A percentile compares a stretch with the other conserved stretches of the same genome.
Conservation (phyloP, 2,329 filamentous ascomycete genomes). For the Clarireedia monteithiana region DNA sequence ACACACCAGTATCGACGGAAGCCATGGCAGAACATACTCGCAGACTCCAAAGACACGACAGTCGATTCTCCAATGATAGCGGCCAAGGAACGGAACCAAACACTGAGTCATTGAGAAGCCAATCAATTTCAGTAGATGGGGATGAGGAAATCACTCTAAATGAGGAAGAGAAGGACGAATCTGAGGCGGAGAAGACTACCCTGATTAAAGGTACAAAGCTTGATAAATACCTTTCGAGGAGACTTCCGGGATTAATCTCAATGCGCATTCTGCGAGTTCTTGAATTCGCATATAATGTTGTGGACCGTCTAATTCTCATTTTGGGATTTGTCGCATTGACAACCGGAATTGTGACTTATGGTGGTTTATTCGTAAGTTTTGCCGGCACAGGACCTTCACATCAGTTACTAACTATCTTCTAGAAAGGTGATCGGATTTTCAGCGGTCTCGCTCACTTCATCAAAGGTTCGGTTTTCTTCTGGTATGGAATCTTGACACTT, state of each 20-base stretch:
- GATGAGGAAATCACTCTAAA: conserved; percentile 23
- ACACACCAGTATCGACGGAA: conserved; percentile 54
- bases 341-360: conserved; percentile 69
- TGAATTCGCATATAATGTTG: conserved; percentile 51
- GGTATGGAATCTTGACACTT: conserved; percentile 79
- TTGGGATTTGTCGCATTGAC: conserved; percentile 67
- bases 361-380: conserved; percentile 71
- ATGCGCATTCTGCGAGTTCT: conserved; percentile 50
- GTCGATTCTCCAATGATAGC: conserved; percentile 61
- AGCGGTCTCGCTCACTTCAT: conserved; percentile 87
- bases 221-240: conserved; percentile 44
- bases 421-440: conserved; percentile 62
- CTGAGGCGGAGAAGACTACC: conserved; percentile 30
- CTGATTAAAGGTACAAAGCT: conserved; percentile 36
- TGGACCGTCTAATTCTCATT: conserved; percentile 71
- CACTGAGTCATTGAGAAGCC: conserved; percentile 58
- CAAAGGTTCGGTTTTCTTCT: conserved; percentile 93
- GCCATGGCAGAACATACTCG: conserved; percentile 46
- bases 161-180: conserved; percentile 42
- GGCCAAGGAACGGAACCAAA: conserved; percentile 64
- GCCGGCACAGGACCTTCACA: background rate
- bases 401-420: conserved; percentile 9
- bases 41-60: conserved; percentile 32
- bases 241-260: conserved; percentile 48
- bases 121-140: conserved; percentile 49